Evolutionary conservation across 169 alveolate species (phyloP).

Genomic region (Eimeria sp.): DNA sequence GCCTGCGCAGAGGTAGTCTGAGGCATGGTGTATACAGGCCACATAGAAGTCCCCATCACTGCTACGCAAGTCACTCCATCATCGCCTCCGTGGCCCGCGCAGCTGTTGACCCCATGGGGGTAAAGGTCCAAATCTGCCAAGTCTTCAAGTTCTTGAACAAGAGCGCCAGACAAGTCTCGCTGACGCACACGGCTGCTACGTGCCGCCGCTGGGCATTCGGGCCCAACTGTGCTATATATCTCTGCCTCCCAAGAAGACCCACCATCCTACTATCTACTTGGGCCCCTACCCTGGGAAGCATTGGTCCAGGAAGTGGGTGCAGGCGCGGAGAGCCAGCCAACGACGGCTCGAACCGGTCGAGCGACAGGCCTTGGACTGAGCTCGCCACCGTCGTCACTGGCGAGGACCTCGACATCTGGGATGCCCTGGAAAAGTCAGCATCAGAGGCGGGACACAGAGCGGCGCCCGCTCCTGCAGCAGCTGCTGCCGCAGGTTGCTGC

Average conservation of each 20-base stretch:
- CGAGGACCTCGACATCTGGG: conserved; percentile 1
- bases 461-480: background rate
- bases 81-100: conserved; percentile 26
- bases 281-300: conserved; percentile 1
- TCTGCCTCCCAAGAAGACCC: conserved; percentile 81
- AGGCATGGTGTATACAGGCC: background rate
- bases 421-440: conserved; percentile 17
- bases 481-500: background rate
- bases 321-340: conserved; percentile 17
- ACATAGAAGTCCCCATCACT: background rate
- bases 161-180: conserved; percentile 69
- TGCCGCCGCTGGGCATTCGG: conserved; percentile 83
- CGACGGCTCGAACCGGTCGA: background rate
- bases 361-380: background rate
- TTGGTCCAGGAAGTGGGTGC: conserved; percentile 46
- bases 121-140: conserved; percentile 81
- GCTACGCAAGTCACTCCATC: conserved; percentile 12
- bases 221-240: conserved; percentile 71
- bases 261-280: conserved; percentile 40
- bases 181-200: conserved; percentile 78
- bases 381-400: background rate
- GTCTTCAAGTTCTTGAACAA: conserved; percentile 68
- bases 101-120: conserved; percentile 9
- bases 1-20: background rate
- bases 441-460: conserved; percentile 8